Base-by-base conservation (phyloP, 768 basidiomycete species). In the Leucocoprinus leucothites region DNA sequence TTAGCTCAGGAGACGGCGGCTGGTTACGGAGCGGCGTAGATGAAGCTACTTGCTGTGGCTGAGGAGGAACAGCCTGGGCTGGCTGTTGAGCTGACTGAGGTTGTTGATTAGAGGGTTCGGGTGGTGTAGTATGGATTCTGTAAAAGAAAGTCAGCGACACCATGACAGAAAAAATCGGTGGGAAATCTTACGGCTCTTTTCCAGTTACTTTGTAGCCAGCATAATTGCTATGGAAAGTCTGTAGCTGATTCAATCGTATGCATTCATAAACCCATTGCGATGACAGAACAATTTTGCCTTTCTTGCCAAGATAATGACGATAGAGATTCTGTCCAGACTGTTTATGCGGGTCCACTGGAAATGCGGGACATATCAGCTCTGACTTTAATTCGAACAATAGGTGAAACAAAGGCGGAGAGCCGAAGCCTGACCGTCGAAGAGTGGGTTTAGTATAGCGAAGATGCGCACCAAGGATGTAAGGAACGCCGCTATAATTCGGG, bases 181-280 rank as follows among this genome's bases (percentile, higher is more conserved):
- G 22, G n/a, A n/a, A 44, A 9, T 36, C 40, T 34, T 69, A 93
- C 90, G 74, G 70, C 69, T 93, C 89, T 16, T 74, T 76, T 21
- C 90, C 91, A 18, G 80, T 85, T 18, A 94, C 82, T 71, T 88
- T 92, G 61, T 88, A 93, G 22, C 82, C 87, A 9, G 86, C 89
- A 82, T 87, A 94, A 61, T 89, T 84, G 54, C 74, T 82, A 48
- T 82, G 79, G 63, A 86, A 92, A 0, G 87, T 89, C 66, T 89
- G 87, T 31, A 94, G 74, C 43, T 80, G 77, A 48, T 82, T 79
- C 5, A 78, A 71, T 61, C 85, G 82, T 61, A 94, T 75, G 62
- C 91, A 94, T 64, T 90, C 87, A 47, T 80, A 78, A 19, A 91
- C 78, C 91, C 91, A 94, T 44, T 81, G 79, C 3, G 81, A 78